Percentiles rank a stretch among this genome's conserved stretches.
These are phyloP conservation scores for Eucalyptus globulus DNA, from an alignment of 345 rosid genomes.

Conservation along the genomic window DNA sequence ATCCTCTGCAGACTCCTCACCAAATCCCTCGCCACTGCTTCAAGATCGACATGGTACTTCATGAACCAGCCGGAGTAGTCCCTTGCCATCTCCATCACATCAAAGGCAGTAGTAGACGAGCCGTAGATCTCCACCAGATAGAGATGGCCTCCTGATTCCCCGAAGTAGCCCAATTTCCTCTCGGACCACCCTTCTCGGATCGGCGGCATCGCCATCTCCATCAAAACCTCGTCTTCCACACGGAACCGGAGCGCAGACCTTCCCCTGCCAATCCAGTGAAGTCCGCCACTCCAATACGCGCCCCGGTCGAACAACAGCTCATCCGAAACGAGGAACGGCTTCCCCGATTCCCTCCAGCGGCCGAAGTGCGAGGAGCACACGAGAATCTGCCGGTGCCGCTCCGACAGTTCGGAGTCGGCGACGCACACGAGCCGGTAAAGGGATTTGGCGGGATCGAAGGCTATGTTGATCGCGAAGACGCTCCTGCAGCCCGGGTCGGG, in stretches of 20 bases:
- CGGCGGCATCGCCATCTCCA: conserved; percentile 7
- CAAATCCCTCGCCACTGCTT: neutral
- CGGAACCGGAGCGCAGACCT: neutral
- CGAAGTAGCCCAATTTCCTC: conserved; percentile 8
- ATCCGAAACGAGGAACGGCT: neutral
- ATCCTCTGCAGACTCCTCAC: neutral
- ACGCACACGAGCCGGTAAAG: conserved; percentile 3
- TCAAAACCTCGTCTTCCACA: neutral
- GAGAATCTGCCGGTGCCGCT: neutral
- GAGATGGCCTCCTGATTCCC: conserved; percentile 12
- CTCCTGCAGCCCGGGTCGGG: neutral
- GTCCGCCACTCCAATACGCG: conserved; percentile 5
- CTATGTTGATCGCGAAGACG: conserved; percentile 1
- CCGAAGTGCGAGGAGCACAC: neutral
- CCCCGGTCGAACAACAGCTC: neutral
- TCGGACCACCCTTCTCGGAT: neutral
- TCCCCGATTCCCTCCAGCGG: neutral
- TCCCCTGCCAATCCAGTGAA: conserved; percentile 12
- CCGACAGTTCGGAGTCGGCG: neutral
- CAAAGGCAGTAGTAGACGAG: neutral
- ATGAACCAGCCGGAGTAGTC: conserved; percentile 11
- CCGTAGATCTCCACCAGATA: conserved; percentile 4
- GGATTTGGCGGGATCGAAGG: conserved; percentile 1
- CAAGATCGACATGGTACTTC: conserved; percentile 12
- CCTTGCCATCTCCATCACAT: conserved; percentile 7